Evolutionary conservation across 2,329 filamentous ascomycete genomes (phyloP), one percentile per base, ranked within the genome.

Genomic region (Ceratocystis variospora): DNA sequence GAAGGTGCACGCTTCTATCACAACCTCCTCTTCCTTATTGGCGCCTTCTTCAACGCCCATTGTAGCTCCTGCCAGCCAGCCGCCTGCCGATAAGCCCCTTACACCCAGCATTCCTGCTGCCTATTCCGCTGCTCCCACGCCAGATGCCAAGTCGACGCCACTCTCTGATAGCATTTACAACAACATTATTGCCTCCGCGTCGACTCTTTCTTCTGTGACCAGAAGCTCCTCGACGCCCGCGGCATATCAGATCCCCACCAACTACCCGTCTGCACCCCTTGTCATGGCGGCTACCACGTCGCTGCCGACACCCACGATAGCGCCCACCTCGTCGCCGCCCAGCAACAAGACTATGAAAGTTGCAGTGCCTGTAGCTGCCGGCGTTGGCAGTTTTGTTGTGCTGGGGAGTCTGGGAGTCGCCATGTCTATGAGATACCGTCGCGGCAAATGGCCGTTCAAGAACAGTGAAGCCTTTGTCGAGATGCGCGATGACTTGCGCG

Each of bases 371-470:
- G 61, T 69, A 7, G 67, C 67, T 19, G 68, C 67, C 10, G 55
- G 65, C 5, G 68, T 68, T 8, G 68, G 68, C 37, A 66, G 68
- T 6, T 46, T 65, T 19, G 46, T 69, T 5, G 50, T 67, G 17
- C 48, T 69, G 22, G 65, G 68, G 5, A 59, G 68, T 22, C n/a
- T 68, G 12, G 59, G 65, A 10, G n/a, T 69, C 3, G 62, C 66
- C n/a, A 59, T 69, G 44, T 64, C 62, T 8, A 68, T 66, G 45
- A 44, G 68, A 31, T 69, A 69, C 63, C 59, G 68, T 31, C 64
- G 68, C 53, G 59, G 61, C n/a, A 57, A 65, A 57, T 69, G 68
- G 68, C 68, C 68, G 7, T 69, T 69, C 28, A 63, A 66, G 17
- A 59, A 62, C 1, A 63, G 62, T 48, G 62, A 44, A 33, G 8